Evolutionary conservation across 2,329 filamentous ascomycete genomes (phyloP), one percentile per base, ranked within the genome.

Genomic region (Botrytis pseudocinerea): DNA sequence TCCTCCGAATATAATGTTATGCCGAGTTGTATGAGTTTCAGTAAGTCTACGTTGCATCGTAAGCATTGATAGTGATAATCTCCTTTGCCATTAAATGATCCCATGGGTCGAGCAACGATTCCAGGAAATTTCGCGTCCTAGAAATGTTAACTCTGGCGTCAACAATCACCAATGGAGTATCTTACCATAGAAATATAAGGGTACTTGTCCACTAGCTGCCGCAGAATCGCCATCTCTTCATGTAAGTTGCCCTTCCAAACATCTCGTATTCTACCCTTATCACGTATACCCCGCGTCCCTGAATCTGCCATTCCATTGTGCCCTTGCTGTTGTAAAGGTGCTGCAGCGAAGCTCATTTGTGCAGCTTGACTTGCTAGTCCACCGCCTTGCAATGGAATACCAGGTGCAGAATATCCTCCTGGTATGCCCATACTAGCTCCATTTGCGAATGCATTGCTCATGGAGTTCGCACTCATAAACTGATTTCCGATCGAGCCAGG

Each of bases 71-170:
- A 99, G 82, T 99, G 96, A 81, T 99, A 99, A 79, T 98, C 95
- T 77, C 94, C 96, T 84, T 98, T 98, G 74, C 93, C 96, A 74
- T 92, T 90, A 82, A 99, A 99, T 72, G 92, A 90, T 66, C 96
- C 96, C 87, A 99, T 98, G 2, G 96, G 96, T 77, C 96, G 90
- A 40, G 95, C 94, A 70, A 99, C 95, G 70, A 99, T 94, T 73
- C 96, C 96, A n/a, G 96, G 96, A 79, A 99, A 99, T 82, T 98
- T 95, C 38, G 96, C 98, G 82, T 99, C 96, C 95, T 97, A 81
- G 69, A 48, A 60, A 66, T 76, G 76, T 80, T 74, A 80, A 77
- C 73, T 70, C 42, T 70, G 75, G 65, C 61, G 57, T 69, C 57
- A 35, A 69, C 59, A 59, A 60, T 62, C 35, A 73, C 40, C 51